Evolutionary conservation across 805 yeast genomes (phyloP).

Genomic region (Candida anglica): DNA sequence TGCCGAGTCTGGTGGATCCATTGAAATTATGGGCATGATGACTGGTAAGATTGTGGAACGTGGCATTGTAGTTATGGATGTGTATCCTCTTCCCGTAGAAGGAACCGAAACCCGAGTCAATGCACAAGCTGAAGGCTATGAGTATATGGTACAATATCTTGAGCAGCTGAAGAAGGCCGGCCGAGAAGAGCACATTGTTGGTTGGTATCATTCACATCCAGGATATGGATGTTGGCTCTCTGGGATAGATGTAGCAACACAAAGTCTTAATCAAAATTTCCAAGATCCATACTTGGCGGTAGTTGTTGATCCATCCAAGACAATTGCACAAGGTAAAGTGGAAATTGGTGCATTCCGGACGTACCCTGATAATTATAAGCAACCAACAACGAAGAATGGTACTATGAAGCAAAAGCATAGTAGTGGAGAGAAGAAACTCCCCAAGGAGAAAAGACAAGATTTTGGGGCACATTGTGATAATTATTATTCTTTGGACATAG

Average conservation of each 20-base stretch:
- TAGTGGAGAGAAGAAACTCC: conserved; percentile 21
- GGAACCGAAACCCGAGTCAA: conserved; percentile 96
- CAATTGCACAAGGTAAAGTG: conserved; percentile 57
- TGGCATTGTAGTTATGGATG: conserved; percentile 69
- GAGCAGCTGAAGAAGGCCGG: conserved; percentile 50
- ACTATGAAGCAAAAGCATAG: conserved; percentile 1
- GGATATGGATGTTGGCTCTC: conserved; percentile 97
- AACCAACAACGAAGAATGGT: conserved; percentile 4
- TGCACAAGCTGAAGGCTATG: conserved; percentile 91
- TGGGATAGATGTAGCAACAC: conserved; percentile 91
- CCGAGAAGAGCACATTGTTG: conserved; percentile 66
- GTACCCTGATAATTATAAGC: conserved; percentile 34
- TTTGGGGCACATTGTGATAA: conserved; percentile 68
- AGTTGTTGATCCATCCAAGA: conserved; percentile 79
- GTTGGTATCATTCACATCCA: conserved; percentile 98
- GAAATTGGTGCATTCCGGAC: conserved; percentile 92
- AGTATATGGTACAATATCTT: conserved; percentile 85
- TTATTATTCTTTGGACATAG: conserved; percentile 65
- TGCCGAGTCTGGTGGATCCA: conserved; percentile 78
- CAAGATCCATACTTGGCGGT: conserved; percentile 91
- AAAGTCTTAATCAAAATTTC: conserved; percentile 74
- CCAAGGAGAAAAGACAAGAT: conserved; percentile 52
- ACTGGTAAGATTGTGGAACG: conserved; percentile 65
- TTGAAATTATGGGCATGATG: conserved; percentile 95
- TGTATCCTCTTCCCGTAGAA: conserved; percentile 85